These are phyloP conservation scores for Zizania palustris DNA, from an alignment of 202 grass and related monocot species.

Conservation along the genomic window DNA sequence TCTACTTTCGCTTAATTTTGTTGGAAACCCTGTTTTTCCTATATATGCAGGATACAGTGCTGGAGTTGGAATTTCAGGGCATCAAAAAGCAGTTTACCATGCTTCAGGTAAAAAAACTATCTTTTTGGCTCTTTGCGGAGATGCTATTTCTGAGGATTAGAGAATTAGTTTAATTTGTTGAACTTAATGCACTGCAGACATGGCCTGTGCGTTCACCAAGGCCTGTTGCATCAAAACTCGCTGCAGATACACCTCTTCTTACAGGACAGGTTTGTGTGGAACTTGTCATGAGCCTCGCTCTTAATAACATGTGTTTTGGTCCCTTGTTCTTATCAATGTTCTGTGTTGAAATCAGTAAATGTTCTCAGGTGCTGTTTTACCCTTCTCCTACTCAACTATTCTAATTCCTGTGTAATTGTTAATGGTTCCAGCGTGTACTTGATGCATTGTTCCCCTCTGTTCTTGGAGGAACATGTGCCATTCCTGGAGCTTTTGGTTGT, in stretches of 20 bases:
- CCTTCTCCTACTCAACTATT: not conserved
- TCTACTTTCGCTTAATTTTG: conserved; percentile 2
- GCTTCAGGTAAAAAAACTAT: conserved; percentile 60
- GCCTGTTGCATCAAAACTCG: conserved; percentile 82
- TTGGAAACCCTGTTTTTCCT: conserved; percentile 20
- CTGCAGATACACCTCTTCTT: conserved; percentile 86
- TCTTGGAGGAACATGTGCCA: conserved; percentile 90
- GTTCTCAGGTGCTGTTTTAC: not conserved
- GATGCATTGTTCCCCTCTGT: conserved; percentile 93
- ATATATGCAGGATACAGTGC: conserved; percentile 70
- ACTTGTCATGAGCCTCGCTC: conserved; percentile 1
- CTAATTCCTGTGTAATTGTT: conserved; percentile 20
- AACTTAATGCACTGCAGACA: conserved; percentile 45
- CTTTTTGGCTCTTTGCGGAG: not conserved
- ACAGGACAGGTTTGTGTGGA: conserved; percentile 74
- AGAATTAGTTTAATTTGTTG: conserved; percentile 23
- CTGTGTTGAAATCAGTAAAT: not conserved
- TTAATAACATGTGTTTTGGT: conserved; percentile 14
- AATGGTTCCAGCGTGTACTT: conserved; percentile 67
- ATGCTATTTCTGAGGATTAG: not conserved
- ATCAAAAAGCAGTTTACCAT: conserved; percentile 85
- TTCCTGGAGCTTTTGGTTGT: conserved; percentile 93
- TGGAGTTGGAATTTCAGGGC: conserved; percentile 92
- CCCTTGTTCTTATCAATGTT: not conserved
- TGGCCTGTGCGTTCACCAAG: conserved; percentile 94